A percentile compares a stretch with the other conserved stretches of the same genome.
phyloP scores from a whole-genome alignment of 179 eudicot genomes.

The Spinacia oleracea region DNA sequence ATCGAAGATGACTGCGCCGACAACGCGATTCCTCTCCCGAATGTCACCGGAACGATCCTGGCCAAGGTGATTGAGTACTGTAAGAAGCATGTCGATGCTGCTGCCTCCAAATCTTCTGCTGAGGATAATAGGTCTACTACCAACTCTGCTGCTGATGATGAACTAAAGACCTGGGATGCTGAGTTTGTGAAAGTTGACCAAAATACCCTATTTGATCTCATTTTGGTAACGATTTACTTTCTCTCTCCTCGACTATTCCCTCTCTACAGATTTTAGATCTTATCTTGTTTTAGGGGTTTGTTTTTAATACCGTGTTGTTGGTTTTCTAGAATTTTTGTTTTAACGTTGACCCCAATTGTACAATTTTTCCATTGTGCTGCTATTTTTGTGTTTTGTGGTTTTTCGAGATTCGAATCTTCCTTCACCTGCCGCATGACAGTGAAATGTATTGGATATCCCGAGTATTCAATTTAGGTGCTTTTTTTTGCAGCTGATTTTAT shows the following conservation, averaged over 20 bases:
- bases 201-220: slow-evolving; percentile 52
- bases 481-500: too few relatives aligned
- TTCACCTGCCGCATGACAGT: not conserved
- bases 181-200: slow-evolving; percentile 55
- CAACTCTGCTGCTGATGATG: slow-evolving; percentile 28
- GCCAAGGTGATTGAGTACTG: slow-evolving; percentile 64
- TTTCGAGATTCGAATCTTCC: not conserved
- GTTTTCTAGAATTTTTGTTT: too few relatives aligned
- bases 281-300: not conserved
- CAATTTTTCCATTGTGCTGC: too few relatives aligned
- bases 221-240: slow-evolving; percentile 33
- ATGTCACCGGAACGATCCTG: slow-evolving; percentile 48
- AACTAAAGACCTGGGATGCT: slow-evolving; percentile 42
- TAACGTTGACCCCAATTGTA: too few relatives aligned
- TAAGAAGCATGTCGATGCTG: slow-evolving; percentile 47
- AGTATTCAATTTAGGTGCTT: too few relatives aligned
- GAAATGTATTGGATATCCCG: too few relatives aligned
- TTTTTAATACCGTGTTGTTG: not conserved
- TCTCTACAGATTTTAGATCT: not conserved
- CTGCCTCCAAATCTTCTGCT: slow-evolving; percentile 23
- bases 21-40: slow-evolving; percentile 46
- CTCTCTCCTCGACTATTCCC: not conserved
- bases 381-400: not conserved
- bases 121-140: slow-evolving; percentile 29
- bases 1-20: slow-evolving; percentile 57